Evolutionary conservation across 202 grass and related monocot species (phyloP), one percentile per base, ranked within the genome.

Genomic region (Carex sylvatica): DNA sequence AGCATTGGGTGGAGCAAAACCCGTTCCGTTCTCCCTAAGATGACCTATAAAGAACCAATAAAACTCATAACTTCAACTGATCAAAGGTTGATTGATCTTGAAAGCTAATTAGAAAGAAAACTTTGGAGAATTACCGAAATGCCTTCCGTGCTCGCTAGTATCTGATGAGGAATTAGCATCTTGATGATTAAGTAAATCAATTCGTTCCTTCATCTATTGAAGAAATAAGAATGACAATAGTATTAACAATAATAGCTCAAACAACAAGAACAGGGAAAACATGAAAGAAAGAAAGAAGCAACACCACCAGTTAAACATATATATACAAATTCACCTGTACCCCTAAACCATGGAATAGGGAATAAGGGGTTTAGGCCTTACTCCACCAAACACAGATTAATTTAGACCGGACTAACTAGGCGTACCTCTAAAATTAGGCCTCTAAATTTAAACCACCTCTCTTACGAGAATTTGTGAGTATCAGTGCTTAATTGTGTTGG

Each of bases 181-280:
- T 59, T 78, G 53, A 78, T 38, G 30, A 78, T n/a, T 38, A 78
- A 5, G 7, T 59, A 38, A 38, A 70, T 81, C 42, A 65, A n/a
- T 64, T 26, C 38, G 14, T 16, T 28, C 36, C 11, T 65, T 65
- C 78, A 81, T 65, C 78, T 81, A n/a, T n/a, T 38, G 44, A 81
- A 65, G 20, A 81, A 79, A 80, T n/a, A 13, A 65, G 11, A 79
- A 42, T 44, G 63, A 81, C 59, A 80, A 78, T 24, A 28, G 35
- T 24, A 65, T 65, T 10, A 80, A 42, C 3, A 5, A 64, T 62
- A 31, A 28, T 49, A 51, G 42, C 42, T 54, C 28, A 2, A 56
- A 30, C 20, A 33, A 77, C 73, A 30, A 12, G 22, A 6, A 16
- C 6, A 23, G 8, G 6, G 23, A 52, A 23, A 18, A 24, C 5